These are phyloP conservation scores for Suillus fuscotomentosus DNA, from an alignment of 768 basidiomycete species.

Conservation along the genomic window DNA sequence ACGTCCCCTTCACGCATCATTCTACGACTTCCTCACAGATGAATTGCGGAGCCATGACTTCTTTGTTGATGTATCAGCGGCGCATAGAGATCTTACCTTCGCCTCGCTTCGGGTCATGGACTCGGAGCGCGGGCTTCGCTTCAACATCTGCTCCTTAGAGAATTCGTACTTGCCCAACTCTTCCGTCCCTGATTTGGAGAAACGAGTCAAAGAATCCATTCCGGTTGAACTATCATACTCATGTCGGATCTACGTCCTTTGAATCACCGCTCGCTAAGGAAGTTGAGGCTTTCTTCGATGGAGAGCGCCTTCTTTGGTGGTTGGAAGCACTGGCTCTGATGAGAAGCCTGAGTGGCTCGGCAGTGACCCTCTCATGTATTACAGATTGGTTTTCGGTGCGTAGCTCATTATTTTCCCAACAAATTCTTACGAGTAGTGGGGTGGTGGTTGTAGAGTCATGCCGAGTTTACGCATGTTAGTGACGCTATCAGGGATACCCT, in stretches of 20 bases:
- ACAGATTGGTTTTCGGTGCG: background rate
- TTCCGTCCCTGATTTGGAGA: background rate
- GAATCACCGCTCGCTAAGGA: background rate
- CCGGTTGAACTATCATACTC: background rate
- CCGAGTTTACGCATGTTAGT: background rate
- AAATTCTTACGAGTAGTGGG: background rate
- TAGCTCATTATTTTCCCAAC: background rate
- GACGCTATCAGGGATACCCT: background rate
- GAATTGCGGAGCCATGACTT: constrained; percentile 11
- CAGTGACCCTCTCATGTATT: background rate
- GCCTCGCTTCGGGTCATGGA: constrained; percentile 14
- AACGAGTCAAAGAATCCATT: background rate
- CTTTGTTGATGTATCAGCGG: background rate
- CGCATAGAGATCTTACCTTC: constrained; percentile 9
- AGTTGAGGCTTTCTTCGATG: background rate
- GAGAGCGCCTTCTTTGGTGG: background rate
- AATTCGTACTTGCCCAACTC: background rate
- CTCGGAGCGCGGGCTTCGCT: background rate
- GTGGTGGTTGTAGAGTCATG: background rate
- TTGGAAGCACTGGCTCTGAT: background rate
- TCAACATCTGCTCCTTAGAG: background rate
- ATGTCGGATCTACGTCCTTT: background rate
- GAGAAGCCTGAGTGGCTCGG: background rate
- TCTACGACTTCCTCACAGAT: constrained; percentile 24
- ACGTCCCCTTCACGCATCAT: constrained; percentile 23